Evolutionary conservation across 2,329 filamentous ascomycete species (phyloP).

Genomic region (Fusarium devonianum): DNA sequence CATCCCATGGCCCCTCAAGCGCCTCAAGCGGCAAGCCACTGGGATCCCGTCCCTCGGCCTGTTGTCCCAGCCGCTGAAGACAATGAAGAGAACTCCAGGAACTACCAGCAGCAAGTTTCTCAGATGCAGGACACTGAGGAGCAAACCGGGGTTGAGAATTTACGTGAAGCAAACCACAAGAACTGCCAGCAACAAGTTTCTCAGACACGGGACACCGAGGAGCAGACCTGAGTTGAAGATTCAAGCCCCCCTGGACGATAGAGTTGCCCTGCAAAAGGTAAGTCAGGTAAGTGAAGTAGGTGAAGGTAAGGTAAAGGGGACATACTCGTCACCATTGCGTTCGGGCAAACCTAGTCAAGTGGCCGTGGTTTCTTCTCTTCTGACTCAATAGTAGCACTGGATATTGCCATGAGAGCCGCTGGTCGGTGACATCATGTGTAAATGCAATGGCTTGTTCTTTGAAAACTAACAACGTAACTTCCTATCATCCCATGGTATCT

Average conservation of each 20-base stretch:
- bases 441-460: not conserved
- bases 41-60: no score
- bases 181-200: no score
- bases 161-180: no score
- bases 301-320: no score
- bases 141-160: no score
- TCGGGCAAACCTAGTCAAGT: not conserved
- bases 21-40: no score
- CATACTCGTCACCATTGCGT: not conserved
- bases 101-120: no score
- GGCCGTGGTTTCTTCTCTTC: not conserved
- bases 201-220: no score
- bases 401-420: not conserved
- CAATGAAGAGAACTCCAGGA: no score
- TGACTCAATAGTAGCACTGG: not conserved
- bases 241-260: not conserved
- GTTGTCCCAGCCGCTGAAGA: no score
- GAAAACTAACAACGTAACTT: not conserved
- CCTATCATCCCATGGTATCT: conserved; percentile 22
- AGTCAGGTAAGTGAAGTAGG: not conserved
- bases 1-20: no score
- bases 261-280: not conserved
- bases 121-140: no score
- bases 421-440: not conserved
- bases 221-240: not conserved